Evolutionary conservation across 1,139 yeast genomes (phyloP).

Genomic region (Sugiyamaella japonica): DNA sequence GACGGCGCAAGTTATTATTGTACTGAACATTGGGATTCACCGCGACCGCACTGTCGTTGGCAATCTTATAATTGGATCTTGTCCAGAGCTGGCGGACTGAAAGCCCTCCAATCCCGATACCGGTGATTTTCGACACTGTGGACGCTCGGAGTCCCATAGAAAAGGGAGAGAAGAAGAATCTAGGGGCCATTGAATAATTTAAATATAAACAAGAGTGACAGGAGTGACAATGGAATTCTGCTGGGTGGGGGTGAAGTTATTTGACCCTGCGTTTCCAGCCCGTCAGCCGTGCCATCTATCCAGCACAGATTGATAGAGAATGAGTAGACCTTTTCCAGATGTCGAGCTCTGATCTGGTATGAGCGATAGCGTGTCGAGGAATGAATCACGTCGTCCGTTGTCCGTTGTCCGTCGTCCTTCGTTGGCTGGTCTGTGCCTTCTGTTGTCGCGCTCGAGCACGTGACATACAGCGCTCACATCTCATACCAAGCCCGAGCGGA

Average conservation of each 20-base stretch:
- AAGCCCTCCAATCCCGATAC: conserved; percentile 16
- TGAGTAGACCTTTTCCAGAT: too few relatives aligned
- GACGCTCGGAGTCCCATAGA: conserved; percentile 15
- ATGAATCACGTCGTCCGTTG: too few relatives aligned
- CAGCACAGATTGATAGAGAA: too few relatives aligned
- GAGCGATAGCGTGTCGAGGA: too few relatives aligned
- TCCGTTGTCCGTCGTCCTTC: too few relatives aligned
- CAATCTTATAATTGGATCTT: conserved; percentile 3
- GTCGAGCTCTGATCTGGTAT: too few relatives aligned
- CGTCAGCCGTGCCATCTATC: too few relatives aligned
- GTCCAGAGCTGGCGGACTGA: conserved; percentile 6
- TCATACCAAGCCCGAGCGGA: neutral
- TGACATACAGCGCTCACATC: too few relatives aligned
- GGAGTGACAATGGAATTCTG: neutral
- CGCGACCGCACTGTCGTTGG: conserved; percentile 8
- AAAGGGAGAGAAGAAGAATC: conserved; percentile 14
- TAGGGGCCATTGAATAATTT: conserved; percentile 2
- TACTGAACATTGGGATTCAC: conserved; percentile 5
- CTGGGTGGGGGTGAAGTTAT: neutral
- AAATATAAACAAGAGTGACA: neutral
- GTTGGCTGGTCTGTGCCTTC: too few relatives aligned
- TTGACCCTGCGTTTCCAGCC: neutral
- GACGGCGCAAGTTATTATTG: neutral
- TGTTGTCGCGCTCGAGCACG: too few relatives aligned
- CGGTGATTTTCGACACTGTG: conserved; percentile 2